Conservation (phyloP, 495 filamentous ascomycete species). For the Xylaria telfairii region DNA sequence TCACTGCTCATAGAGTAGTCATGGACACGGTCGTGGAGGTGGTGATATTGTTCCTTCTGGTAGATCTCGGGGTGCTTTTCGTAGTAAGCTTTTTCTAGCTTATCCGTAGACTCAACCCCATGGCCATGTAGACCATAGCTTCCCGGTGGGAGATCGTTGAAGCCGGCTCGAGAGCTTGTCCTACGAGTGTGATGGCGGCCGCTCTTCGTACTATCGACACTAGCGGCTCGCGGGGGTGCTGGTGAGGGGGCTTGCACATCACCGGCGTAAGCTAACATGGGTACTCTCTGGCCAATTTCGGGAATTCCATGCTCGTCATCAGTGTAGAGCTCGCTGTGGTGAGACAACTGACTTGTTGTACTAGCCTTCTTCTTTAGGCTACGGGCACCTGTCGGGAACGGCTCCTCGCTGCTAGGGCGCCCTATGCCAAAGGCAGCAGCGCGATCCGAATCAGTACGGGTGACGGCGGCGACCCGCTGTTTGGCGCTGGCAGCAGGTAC, state of each 20-base stretch:
- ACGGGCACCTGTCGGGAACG: conserved; percentile 34
- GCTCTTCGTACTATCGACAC: conserved; percentile 62
- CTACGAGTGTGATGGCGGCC: conserved; percentile 70
- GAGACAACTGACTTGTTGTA: conserved; percentile 61
- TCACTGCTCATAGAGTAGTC: conserved; percentile 91
- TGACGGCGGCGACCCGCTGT: conserved; percentile 78
- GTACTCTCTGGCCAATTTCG: conserved; percentile 86
- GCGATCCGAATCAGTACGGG: conserved; percentile 84
- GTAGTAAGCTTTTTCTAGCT: conserved; percentile 86
- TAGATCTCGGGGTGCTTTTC: conserved; percentile 84
- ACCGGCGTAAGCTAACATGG: conserved; percentile 91
- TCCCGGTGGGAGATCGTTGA: conserved; percentile 64
- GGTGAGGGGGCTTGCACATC: conserved; percentile 97
- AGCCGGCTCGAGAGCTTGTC: conserved; percentile 51
- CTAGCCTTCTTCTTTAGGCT: conserved; percentile 68
- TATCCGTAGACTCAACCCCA: conserved; percentile 69
- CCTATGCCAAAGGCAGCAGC: conserved; percentile 84
- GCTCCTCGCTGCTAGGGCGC: conserved; percentile 59
- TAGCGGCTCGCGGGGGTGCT: conserved; percentile 63
- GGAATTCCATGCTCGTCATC: conserved; percentile 86
- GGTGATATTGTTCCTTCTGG: conserved; percentile 66
- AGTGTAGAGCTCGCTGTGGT: conserved; percentile 49
- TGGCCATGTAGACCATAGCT: conserved; percentile 90
- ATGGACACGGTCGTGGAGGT: conserved; percentile 66
- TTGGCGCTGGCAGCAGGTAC: conserved; percentile 79